Evolutionary conservation across 2,329 filamentous ascomycete genomes (phyloP).

Genomic region (Acrodontium crateriforme): DNA sequence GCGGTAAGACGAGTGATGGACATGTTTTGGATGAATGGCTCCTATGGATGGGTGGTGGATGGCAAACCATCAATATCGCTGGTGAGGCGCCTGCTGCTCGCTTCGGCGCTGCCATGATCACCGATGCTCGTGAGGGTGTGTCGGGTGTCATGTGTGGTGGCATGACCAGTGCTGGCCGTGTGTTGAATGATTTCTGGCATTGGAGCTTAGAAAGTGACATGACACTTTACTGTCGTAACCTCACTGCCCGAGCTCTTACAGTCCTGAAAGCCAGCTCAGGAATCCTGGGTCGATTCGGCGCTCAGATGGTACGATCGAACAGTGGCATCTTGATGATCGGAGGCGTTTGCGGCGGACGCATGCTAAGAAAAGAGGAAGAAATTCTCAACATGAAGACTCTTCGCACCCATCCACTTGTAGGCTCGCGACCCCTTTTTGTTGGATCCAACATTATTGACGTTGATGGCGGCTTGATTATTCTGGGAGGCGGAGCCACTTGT

Average conservation of each 20-base stretch:
- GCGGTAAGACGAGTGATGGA: conserved; percentile 31
- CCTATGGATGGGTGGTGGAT: conserved; percentile 37
- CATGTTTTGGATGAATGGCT: conserved; percentile 28
- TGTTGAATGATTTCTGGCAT: conserved; percentile 48
- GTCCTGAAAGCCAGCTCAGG: conserved; percentile 14
- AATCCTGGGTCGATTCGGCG: conserved; percentile 35
- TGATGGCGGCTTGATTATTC: conserved; percentile 41
- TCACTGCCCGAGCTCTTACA: conserved; percentile 11
- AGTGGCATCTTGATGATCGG: conserved; percentile 38
- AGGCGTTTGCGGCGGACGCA: conserved; percentile 32
- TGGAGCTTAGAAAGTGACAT: conserved; percentile 38
- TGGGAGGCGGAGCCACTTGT: conserved; percentile 74
- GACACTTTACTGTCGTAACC: conserved; percentile 24
- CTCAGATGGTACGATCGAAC: conserved; percentile 33
- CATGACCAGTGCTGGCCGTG: conserved; percentile 48
- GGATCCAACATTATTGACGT: conserved; percentile 47
- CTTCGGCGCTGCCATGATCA: conserved; percentile 45
- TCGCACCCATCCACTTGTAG: conserved; percentile 17
- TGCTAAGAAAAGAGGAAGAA: conserved; percentile 38
- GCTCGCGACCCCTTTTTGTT: conserved; percentile 52
- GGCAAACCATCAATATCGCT: conserved; percentile 30
- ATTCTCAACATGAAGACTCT: conserved; percentile 30
- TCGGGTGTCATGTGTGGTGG: conserved; percentile 59
- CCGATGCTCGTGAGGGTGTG: conserved; percentile 17
- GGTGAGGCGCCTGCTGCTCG: conserved; percentile 32